Evolutionary conservation across 192 early-diverging fungal species (phyloP), one percentile per base, ranked within the genome.

Genomic region (Lunasporangiospora selenospora): DNA sequence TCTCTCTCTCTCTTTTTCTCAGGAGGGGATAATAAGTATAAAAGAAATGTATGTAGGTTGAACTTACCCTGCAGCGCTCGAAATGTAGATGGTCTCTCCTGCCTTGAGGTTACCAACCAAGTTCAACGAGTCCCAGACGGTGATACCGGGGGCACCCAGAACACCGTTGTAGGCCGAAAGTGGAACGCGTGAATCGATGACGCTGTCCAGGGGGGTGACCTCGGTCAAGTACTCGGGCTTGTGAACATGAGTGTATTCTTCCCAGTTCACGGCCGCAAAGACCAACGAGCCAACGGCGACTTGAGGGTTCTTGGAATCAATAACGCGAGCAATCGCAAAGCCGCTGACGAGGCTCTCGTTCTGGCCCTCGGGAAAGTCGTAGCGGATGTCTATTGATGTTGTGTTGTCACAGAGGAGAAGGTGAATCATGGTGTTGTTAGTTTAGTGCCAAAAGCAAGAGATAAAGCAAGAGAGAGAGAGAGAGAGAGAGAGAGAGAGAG

Each of bases 21-120:
- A 29, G 1, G 0, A 13, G 16, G 15, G 9, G 5, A 26, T 19
- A 24, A 11, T 19, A 26, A 33, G 7, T 18, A 6, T 3, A 34
- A 37, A 15, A 2, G n/a, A n/a, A n/a, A n/a, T n/a, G n/a, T n/a
- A n/a, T n/a, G n/a, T n/a, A n/a, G n/a, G n/a, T n/a, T n/a, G n/a
- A n/a, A 47, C 46, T 19, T 62, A 70, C 49, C 90, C 95, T 42
- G 94, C 84, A 0, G 94, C 96, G 38, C 89, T 92, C 2, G 67
- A 70, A 44, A 70, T 62, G 32, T 70, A 94, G 6, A 95, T 76
- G 1, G 93, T 98, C 62, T 98, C 93, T 16, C 94, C 93, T 6
- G 62, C 64, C 75, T 92, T 91, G 59, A 92, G 88, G 53, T 91
- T 69, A 24, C 88, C 92, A 18, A 90, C 62, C 7, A 76, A 67